Evolutionary conservation across 1,284 basidiomycete genomes (phyloP).

Genomic region (Cyathus pygmaeus): DNA sequence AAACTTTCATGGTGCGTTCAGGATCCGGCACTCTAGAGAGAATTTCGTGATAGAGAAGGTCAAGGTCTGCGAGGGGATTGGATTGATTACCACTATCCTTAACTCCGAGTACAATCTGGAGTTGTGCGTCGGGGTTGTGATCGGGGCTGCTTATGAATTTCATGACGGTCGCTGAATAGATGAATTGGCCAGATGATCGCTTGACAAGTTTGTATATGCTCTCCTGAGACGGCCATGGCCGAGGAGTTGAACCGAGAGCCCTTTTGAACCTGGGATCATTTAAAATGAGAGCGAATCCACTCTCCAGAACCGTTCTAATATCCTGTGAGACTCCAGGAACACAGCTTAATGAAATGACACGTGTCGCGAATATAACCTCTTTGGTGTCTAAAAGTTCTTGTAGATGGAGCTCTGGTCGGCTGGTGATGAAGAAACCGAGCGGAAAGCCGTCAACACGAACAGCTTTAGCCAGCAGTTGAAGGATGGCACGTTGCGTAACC

Average conservation of each 20-base stretch:
- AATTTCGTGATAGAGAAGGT: constrained; percentile 14
- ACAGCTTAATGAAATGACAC: neutral
- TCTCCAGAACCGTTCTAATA: neutral
- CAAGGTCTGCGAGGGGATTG: constrained; percentile 12
- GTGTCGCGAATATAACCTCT: neutral
- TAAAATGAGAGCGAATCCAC: neutral
- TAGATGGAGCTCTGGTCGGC: neutral
- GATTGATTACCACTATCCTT: neutral
- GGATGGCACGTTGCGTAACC: neutral
- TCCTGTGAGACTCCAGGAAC: neutral
- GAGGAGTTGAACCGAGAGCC: neutral
- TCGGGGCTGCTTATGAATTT: constrained; percentile 12
- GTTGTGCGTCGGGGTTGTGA: constrained; percentile 5
- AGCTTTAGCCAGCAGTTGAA: neutral
- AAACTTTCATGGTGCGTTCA: neutral
- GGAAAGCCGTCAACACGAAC: neutral
- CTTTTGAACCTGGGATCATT: neutral
- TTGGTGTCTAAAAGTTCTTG: neutral
- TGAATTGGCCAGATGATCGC: constrained; percentile 4
- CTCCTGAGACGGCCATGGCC: constrained; percentile 2
- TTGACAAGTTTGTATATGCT: constrained; percentile 5
- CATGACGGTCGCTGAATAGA: constrained; percentile 18
- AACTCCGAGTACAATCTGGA: too few relatives aligned
- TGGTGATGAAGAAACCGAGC: too few relatives aligned
- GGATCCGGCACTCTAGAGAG: neutral